Evolutionary conservation across 768 basidiomycete genomes (phyloP), one percentile per base, ranked within the genome.

Genomic region (Mycena olivaceomarginata): DNA sequence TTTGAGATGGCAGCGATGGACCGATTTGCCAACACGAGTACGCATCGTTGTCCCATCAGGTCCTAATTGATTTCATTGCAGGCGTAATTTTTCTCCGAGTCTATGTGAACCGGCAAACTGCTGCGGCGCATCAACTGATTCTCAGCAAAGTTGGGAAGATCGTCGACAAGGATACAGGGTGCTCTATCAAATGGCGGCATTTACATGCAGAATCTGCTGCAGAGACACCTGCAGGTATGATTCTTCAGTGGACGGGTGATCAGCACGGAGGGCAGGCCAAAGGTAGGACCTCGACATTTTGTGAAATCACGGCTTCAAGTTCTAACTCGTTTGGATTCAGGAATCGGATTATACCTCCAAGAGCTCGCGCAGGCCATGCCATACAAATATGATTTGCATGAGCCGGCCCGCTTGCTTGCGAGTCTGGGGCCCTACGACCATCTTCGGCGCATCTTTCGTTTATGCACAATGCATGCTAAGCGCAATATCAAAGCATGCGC

Each of bases 261-360:
- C 73, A 75, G 37, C 72, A 78, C 43, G 12, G 72, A 0, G 79
- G 79, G 4, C 79, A 77, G 60, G 78, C 72, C 11, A 77, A 75
- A 51, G 79, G 80, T 72, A 31, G 5, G 6, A 31, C 10, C 13
- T 37, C 11, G 4, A 15, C 13, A 3, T 31, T 37, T 59, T 31
- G 9, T 16, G n/a, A n/a, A n/a, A n/a, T n/a, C n/a, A n/a, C n/a
- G n/a, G n/a, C 2, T n/a, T 5, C 18, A 5, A 37, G 37, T 16
- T 8, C 8, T 37, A 12, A 4, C 13, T 31, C 15, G 25, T 37
- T 37, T 37, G 13, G 4, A 10, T 39, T 15, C 6, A 60, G 31
- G 37, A 13, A 22, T 60, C 18, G 59, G 31, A 1, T n/a, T 57
- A 4, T 25, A 57, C 56, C 56, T 31, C 8, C n/a, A 22, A 18